Evolutionary conservation across 495 filamentous ascomycete species (phyloP), one percentile per base, ranked within the genome.

Genomic region (Hapsidospora chrysogenum): DNA sequence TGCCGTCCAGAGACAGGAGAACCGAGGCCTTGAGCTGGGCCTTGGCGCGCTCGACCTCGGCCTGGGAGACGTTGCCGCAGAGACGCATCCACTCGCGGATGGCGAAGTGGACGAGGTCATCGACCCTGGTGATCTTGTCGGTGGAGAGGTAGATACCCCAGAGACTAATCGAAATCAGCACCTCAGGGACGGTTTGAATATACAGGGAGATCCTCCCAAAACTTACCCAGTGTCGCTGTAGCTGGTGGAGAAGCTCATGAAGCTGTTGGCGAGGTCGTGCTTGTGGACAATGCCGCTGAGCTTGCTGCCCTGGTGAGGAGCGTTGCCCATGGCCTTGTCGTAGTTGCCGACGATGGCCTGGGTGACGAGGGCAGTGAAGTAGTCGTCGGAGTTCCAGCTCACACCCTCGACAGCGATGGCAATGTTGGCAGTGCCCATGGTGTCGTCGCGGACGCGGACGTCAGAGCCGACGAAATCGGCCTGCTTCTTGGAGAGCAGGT

Each of bases 311-410:
- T 95, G 74, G 68, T 93, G 86, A 33, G 85, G 72, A 31, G 87
- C 84, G 62, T 85, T 92, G 54, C 92, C 92, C 79, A 96, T 92
- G 36, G 89, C 80, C 60, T 85, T 85, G 65, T 99, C 89, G 76
- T 89, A 99, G 74, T 99, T 99, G 50, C 89, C 89, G 47, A 99
- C 84, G 52, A 99, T 95, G 44, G 89, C 92, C 68, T 99, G 89
- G 31, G 89, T 80, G 42, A 99, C 87, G 36, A 99, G 68, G 29
- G 79, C 89, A 44, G 89, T 95, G 71, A 95, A 99, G 72, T 96
- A 96, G 62, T 93, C 85, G 38, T 89, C 83, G 49, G 93, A 85
- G 63, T 83, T 92, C 89, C 89, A 99, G 79, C 84, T 89, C 33
- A 95, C 89, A 70, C 89, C 89, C 71, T 99, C 89, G 28, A 99